Percentiles rank a stretch among this genome's conserved stretches.
phyloP scores from a whole-genome alignment of 2,329 filamentous ascomycete species.

The Venturia carpophila region DNA sequence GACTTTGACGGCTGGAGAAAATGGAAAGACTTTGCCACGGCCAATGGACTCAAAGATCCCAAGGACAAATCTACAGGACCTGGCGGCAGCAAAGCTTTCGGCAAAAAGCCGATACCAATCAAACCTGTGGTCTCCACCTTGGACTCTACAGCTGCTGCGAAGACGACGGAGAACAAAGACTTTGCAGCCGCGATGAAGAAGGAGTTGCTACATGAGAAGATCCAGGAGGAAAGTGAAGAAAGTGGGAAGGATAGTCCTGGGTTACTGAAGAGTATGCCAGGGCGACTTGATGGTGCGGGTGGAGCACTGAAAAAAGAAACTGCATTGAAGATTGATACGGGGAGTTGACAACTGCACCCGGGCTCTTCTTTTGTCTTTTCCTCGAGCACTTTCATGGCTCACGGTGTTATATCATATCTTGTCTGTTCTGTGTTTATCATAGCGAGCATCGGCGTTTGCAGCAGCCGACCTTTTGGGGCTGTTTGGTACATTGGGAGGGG shows the following conservation, averaged over 20 bases:
- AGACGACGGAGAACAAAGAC: slow-evolving; percentile 7
- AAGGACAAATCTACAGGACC: slow-evolving; percentile 4
- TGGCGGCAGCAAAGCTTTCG: background rate
- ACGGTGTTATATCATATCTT: background rate
- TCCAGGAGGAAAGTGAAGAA: slow-evolving; percentile 5
- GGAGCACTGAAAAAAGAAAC: slow-evolving; percentile 9
- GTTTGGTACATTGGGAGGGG: background rate
- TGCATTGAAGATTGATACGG: slow-evolving; percentile 5
- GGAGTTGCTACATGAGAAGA: slow-evolving; percentile 4
- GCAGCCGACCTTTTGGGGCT: background rate
- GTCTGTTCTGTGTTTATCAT: background rate
- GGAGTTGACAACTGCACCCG: background rate
- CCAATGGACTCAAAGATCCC: slow-evolving; percentile 22
- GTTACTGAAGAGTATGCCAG: background rate
- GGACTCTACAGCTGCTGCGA: background rate
- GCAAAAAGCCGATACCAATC: background rate
- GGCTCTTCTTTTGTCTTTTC: background rate
- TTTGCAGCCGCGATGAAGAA: slow-evolving; percentile 3
- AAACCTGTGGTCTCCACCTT: background rate
- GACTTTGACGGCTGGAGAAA: slow-evolving; percentile 97
- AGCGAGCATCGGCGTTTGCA: slow-evolving; percentile 9
- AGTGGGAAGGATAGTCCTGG: background rate
- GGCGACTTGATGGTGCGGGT: background rate
- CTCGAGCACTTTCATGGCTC: background rate
- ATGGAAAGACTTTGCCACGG: slow-evolving; percentile 73